Conservation (phyloP, 768 basidiomycete species). For the Leucocoprinus birnbaumii region DNA sequence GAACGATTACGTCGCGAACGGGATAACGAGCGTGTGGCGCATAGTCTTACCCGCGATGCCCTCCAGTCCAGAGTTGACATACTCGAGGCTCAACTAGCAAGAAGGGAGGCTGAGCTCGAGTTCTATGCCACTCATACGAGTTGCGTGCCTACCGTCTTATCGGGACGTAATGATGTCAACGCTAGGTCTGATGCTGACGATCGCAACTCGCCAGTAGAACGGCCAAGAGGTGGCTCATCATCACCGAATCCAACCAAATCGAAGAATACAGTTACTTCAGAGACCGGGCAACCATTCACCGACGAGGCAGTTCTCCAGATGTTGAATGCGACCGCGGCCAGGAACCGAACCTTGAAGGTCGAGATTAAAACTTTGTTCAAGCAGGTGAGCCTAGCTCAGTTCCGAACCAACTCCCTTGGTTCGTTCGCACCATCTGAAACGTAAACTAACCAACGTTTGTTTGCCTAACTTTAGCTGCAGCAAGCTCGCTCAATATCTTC, state of each 20-base stretch:
- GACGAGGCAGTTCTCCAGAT: conserved; percentile 39
- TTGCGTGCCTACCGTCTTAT: conserved; percentile 4
- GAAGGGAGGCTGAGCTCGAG: conserved; percentile 56
- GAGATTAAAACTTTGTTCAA: conserved; percentile 38
- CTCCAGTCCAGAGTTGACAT: conserved; percentile 38
- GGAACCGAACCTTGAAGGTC: conserved; percentile 40
- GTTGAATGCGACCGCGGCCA: conserved; percentile 32
- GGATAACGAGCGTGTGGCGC: conserved; percentile 40
- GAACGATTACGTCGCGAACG: conserved; percentile 38
- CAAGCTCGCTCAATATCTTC: conserved; percentile 15
- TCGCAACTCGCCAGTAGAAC: not conserved
- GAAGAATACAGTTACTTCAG: not conserved
- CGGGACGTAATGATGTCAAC: conserved; percentile 2
- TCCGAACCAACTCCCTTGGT: not conserved
- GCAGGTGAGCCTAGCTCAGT: conserved; percentile 25
- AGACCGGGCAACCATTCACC: conserved; percentile 16
- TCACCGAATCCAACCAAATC: not conserved
- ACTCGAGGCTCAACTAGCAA: conserved; percentile 52
- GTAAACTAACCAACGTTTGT: conserved; percentile 8
- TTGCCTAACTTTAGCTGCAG: conserved; percentile 19
- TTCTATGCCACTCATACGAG: conserved; percentile 19
- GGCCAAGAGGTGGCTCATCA: not conserved
- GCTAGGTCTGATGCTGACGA: conserved; percentile 1
- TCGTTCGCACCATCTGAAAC: not conserved
- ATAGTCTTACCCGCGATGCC: conserved; percentile 33